Conservation (phyloP, 2,329 filamentous ascomycete species). For the Pleurostoma richardsiae region DNA sequence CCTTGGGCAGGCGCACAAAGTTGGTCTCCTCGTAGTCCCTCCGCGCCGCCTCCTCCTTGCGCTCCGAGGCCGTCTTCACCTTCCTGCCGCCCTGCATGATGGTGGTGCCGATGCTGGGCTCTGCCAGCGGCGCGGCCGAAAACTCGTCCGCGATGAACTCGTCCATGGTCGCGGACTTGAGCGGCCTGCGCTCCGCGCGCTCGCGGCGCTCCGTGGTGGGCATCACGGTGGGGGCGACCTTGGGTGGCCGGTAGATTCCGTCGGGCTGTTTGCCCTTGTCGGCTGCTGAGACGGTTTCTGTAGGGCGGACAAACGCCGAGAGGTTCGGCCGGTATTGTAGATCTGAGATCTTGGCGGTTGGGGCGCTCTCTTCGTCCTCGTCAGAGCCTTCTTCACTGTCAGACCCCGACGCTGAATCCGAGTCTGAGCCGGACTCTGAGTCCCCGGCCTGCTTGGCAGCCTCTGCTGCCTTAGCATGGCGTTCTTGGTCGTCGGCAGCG, state of each 20-base stretch:
- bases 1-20: constrained; percentile 78
- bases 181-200: constrained; percentile 54
- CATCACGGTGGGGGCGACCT: constrained; percentile 82
- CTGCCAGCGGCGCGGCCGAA: constrained; percentile 71
- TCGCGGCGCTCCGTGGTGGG: constrained; percentile 62
- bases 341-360: constrained; percentile 12
- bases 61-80: constrained; percentile 71
- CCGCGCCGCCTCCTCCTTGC: constrained; percentile 72
- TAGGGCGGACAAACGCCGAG: constrained; percentile 27
- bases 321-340: constrained; percentile 30
- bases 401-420: constrained; percentile 23
- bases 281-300: constrained; percentile 18
- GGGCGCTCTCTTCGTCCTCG: constrained; percentile 24
- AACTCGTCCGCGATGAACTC: constrained; percentile 88
- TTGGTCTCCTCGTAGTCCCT: constrained; percentile 88
- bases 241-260: constrained; percentile 84
- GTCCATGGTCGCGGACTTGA: constrained; percentile 80
- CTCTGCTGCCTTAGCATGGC: constrained; percentile 30
- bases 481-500: constrained; percentile 71
- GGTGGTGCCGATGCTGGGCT: constrained; percentile 89
- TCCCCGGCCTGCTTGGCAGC: constrained; percentile 27
- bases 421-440: constrained; percentile 18
- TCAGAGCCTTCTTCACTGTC: constrained; percentile 28
- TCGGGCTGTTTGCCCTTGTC: constrained; percentile 38
- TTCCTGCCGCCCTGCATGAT: constrained; percentile 75